Conservation (phyloP, 139 green algal species). For the Chlorella sp. region DNA sequence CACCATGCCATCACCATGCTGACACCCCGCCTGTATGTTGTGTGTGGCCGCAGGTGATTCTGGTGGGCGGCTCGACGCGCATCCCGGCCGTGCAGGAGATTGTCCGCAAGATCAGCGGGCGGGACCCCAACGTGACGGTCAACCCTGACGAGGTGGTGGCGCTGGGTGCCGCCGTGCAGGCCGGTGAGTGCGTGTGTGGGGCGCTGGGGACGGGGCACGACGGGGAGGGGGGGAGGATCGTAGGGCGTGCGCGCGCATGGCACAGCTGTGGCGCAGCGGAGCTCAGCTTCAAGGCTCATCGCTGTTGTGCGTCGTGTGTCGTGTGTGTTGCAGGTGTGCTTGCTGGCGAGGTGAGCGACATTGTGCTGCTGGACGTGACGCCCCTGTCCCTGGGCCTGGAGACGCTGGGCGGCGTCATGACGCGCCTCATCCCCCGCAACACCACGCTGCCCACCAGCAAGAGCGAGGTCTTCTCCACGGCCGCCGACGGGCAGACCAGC, state of each 20-base stretch:
- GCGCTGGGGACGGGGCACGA: too few species aligned
- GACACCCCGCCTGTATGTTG: too few species aligned
- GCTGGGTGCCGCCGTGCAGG: constrained; percentile 95
- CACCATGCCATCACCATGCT: too few species aligned
- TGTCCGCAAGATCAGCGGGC: constrained; percentile 84
- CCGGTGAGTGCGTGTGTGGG: too few species aligned
- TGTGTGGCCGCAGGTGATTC: constrained; percentile 83
- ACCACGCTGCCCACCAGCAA: constrained; percentile 97
- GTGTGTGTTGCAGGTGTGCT: constrained; percentile 33
- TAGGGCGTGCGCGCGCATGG: too few species aligned
- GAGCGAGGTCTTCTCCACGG: constrained; percentile 94
- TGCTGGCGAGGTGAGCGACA: constrained; percentile 83
- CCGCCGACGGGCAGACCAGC: constrained; percentile 89
- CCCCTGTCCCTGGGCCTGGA: constrained; percentile 95
- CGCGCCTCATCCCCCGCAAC: constrained; percentile 95
- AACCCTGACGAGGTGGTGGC: constrained; percentile 99
- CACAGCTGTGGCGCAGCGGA: too few species aligned
- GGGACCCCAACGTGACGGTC: constrained; percentile 94
- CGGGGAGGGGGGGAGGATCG: too few species aligned
- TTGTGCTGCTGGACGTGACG: constrained; percentile 97
- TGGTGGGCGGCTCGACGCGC: constrained; percentile 94
- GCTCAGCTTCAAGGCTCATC: neutral
- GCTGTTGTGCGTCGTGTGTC: neutral
- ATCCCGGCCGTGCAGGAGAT: constrained; percentile 94
- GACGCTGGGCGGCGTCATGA: constrained; percentile 96